A percentile compares a stretch with the other conserved stretches of the same genome.
These are phyloP conservation scores for Wickerhamiella dianesei DNA, from an alignment of 805 yeast species.

Conservation along the genomic window DNA sequence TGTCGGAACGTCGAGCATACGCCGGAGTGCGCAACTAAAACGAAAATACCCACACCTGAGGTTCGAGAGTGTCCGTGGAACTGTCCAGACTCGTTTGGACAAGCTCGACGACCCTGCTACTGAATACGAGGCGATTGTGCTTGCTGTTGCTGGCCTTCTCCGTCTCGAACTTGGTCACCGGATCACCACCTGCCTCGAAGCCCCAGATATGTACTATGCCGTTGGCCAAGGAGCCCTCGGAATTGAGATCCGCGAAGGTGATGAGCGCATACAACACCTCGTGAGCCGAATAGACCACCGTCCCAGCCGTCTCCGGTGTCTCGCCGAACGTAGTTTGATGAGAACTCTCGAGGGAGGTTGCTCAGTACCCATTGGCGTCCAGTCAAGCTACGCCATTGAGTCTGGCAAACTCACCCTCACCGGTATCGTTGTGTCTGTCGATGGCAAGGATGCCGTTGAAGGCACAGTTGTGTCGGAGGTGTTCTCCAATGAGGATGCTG, in stretches of 20 bases:
- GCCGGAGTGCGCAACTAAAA: slow-evolving; percentile 83
- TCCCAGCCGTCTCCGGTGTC: slow-evolving; percentile 58
- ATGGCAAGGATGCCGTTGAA: slow-evolving; percentile 61
- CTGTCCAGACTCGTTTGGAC: slow-evolving; percentile 59
- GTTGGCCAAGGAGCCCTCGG: slow-evolving; percentile 99
- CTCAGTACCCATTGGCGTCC: slow-evolving; percentile 92
- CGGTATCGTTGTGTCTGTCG: slow-evolving; percentile 72
- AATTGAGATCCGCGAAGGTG: slow-evolving; percentile 68
- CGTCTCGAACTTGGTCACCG: slow-evolving; percentile 61
- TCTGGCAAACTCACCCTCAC: slow-evolving; percentile 39
- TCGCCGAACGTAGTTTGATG: slow-evolving; percentile 80
- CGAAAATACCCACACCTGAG: slow-evolving; percentile 61
- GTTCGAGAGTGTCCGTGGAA: slow-evolving; percentile 82
- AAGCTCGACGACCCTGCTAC: slow-evolving; percentile 66
- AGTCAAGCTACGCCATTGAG: slow-evolving; percentile 38
- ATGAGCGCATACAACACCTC: slow-evolving; percentile 42
- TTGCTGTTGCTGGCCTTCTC: slow-evolving; percentile 85
- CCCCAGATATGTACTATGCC: slow-evolving; percentile 81
- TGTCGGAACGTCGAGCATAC: slow-evolving; percentile 88
- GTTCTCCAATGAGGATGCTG: slow-evolving; percentile 45
- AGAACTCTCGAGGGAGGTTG: slow-evolving; percentile 92
- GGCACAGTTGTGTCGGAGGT: slow-evolving; percentile 33
- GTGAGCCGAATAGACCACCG: slow-evolving; percentile 53
- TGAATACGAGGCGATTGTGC: slow-evolving; percentile 56
- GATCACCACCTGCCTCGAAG: slow-evolving; percentile 56